Percentiles rank a stretch among this genome's conserved stretches.
Conservation (phyloP, 2,329 filamentous ascomycete genomes). For the Periglandula ipomoeae region DNA sequence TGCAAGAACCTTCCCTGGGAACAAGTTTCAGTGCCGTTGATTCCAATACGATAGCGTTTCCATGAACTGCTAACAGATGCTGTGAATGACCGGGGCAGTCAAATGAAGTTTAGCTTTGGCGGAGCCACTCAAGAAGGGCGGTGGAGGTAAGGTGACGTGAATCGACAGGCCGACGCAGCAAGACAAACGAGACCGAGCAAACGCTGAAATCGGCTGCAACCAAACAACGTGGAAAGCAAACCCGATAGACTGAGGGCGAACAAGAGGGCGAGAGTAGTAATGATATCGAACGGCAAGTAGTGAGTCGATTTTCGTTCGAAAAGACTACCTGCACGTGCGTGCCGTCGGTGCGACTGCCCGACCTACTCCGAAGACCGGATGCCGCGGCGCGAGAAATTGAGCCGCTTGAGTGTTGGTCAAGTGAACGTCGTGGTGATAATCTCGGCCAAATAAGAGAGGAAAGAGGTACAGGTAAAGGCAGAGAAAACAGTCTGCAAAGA, state of each 20-base stretch:
- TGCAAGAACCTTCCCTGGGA: background rate
- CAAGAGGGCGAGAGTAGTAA: background rate
- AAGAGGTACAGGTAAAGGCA: background rate
- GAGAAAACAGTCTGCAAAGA: no score
- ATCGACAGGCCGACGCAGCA: background rate
- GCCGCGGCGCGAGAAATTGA: conserved; percentile 3
- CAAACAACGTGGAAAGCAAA: background rate
- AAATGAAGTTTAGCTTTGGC: no score
- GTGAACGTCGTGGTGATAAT: background rate
- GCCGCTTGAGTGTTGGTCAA: background rate
- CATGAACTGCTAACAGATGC: no score
- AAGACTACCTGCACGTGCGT: conserved; percentile 3
- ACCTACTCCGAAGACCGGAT: background rate
- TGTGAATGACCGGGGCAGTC: no score
- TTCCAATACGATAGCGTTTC: background rate
- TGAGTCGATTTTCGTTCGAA: background rate
- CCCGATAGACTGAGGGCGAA: background rate
- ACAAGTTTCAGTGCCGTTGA: background rate
- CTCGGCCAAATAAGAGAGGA: background rate
- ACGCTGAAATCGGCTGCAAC: background rate
- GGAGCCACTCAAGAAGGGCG: background rate
- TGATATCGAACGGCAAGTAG: background rate
- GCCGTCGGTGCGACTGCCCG: conserved; percentile 2
- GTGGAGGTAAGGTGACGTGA: background rate
- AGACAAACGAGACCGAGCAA: background rate